A percentile compares a stretch with the other conserved stretches of the same genome.
Conservation (phyloP, 2,329 filamentous ascomycete genomes). For the Chrysosporium queenslandicum region DNA sequence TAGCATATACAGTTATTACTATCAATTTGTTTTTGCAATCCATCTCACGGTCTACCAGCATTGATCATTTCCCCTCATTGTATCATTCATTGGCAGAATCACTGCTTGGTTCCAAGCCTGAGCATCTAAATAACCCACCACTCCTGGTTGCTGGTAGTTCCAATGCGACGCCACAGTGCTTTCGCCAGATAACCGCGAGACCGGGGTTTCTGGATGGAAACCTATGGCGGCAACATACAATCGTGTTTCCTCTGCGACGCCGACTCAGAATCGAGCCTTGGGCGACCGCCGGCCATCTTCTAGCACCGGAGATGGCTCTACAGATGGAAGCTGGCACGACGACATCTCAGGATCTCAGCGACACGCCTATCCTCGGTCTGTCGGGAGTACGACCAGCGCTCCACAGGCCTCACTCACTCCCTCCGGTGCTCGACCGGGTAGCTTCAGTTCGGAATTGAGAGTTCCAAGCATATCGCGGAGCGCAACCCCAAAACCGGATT, state of each 20-base stretch:
- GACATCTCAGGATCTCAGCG: conserved; percentile 25
- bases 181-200: conserved; percentile 15
- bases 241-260: conserved; percentile 34
- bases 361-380: conserved; percentile 46
- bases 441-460: conserved; percentile 80
- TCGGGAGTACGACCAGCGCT: conserved; percentile 51
- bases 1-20: neutral
- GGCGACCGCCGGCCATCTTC: conserved; percentile 30
- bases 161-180: conserved; percentile 15
- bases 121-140: neutral
- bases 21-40: no score
- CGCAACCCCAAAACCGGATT: conserved; percentile 46
- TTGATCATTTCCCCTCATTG: neutral
- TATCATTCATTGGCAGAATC: neutral
- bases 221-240: conserved; percentile 39
- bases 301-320: conserved; percentile 32
- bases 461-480: conserved; percentile 55
- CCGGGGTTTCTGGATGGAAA: conserved; percentile 34
- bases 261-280: conserved; percentile 33
- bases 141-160: neutral
- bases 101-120: neutral
- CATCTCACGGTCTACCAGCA: neutral
- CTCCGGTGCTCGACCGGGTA: conserved; percentile 64
- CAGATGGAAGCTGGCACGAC: conserved; percentile 33
- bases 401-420: conserved; percentile 62